Base-by-base conservation (phyloP, 2,329 filamentous ascomycete genomes). In the Exophiala bonariae region DNA sequence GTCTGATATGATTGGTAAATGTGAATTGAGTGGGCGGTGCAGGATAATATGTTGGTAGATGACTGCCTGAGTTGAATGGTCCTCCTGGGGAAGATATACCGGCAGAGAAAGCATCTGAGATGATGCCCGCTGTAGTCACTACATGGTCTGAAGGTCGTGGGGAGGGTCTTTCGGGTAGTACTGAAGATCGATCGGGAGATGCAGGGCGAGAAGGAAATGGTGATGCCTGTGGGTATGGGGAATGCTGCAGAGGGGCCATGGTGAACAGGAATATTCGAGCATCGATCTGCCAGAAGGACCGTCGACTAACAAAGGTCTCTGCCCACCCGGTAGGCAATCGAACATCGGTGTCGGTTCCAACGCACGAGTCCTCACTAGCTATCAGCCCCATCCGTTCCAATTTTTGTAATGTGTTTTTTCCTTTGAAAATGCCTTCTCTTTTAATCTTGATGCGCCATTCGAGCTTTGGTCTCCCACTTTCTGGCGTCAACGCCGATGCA, bases 321-420 rank as follows among this genome's bases (percentile, higher is more conserved):
- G 76, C 76, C 87, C 88, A 96, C 42, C 79, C 82, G 33, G 83
- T 79, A 8, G 79, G 75, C 28, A 77, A 75, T 37, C 82, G 80
- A 41, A 85, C 79, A 34, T 83, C 77, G 11, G 80, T 66, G 30
- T 80, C 78, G 1, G 78, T 74, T 3, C 89, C 89, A 2, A 93
- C 87, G 1, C 80, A 79, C 0, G 87, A 89, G 60, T 95, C 85
- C 44, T 87, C 79, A 18, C 80, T 86, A 0, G 85, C 77, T 41
- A 96, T 83, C 42, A 97, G 69, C 1, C 91, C 90, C 90, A 96
- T 96, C 45, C 90, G 81, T 72, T 96, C 92, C 35, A 96, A 80
- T 73, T 96, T 96, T 18, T 88, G 87, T 34, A 96, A 79, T 55
- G 96, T 72, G 56, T 93, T 89, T 49, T 82, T 83, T 31, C 87